Evolutionary conservation across 208 protist genomes (phyloP), one percentile per base, ranked within the genome.

Genomic region (Wallacemonas sp.): DNA sequence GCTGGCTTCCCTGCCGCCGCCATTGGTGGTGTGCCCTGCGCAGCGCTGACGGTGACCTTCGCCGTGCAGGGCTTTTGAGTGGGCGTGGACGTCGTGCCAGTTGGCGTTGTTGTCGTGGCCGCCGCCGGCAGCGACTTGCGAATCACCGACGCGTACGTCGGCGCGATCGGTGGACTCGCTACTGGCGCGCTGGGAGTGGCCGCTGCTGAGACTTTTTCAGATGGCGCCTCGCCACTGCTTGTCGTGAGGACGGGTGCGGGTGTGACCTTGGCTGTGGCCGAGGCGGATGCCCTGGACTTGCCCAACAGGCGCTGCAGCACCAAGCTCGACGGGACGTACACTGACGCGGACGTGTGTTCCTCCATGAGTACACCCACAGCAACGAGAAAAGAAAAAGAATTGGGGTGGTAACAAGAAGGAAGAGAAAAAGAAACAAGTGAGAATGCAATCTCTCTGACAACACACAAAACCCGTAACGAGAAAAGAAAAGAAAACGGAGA

Each of bases 281-380:
- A 1, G 12, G 0, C 38, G 30, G 21, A 6, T 49, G 44, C 16
- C 14, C 36, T 58, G 0, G 52, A 16, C 0, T 58, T 26, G 4
- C 61, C 61, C 39, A 74, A 56, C 65, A 78, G 38, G n/a, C 61
- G 56, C n/a, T 61, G 65, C 38, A 77, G 48, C 36, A 82, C 72
- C 30, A 39, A 62, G 44, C 65, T 68, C 19, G 70, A 73, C 5
- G 61, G 68, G 36, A 80, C 58, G 57, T 73, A 78, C 64, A 70
- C 65, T 33, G 61, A 76, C 16, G 75, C 75, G 0, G 61, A 65
- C 5, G 66, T 68, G 70, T 82, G 77, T 24, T 72, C 30, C 52
- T 82, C 73, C 77, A 81, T n/a, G n/a, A n/a, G n/a, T 56, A 70
- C 23, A 58, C n/a, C n/a, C n/a, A n/a, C n/a, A n/a, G n/a, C n/a